Conservation (phyloP, 805 yeast genomes). For the Maudiozyma saulgeensis region DNA sequence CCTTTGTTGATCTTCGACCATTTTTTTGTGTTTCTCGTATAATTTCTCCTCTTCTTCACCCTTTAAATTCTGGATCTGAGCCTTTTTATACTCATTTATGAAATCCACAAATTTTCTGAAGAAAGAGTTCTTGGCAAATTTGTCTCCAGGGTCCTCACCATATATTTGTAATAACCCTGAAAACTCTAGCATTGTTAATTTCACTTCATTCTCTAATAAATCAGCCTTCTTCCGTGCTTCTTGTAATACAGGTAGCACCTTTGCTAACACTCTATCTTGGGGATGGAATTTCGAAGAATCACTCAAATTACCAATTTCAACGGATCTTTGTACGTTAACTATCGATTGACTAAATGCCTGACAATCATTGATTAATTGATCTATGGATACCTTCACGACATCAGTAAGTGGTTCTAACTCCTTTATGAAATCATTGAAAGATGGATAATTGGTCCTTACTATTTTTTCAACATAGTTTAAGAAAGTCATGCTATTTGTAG, state of each 20-base stretch:
- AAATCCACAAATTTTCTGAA: constrained; percentile 75
- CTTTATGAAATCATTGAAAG: constrained; percentile 60
- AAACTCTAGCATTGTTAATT: constrained; percentile 54
- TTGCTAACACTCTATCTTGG: constrained; percentile 55
- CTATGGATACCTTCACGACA: constrained; percentile 70
- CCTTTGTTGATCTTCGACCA: constrained; percentile 31
- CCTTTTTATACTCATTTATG: constrained; percentile 67
- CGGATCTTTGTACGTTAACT: constrained; percentile 60
- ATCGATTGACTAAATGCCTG: constrained; percentile 49
- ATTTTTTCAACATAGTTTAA: constrained; percentile 86
- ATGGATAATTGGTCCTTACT: constrained; percentile 77
- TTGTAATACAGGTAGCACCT: constrained; percentile 57
- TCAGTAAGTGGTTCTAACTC: constrained; percentile 51
- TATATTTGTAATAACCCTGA: constrained; percentile 66
- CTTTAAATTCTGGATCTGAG: constrained; percentile 66
- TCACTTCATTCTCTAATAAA: constrained; percentile 53
- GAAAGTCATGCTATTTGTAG: constrained; percentile 76
- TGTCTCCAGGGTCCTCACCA: constrained; percentile 82
- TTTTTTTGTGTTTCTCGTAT: constrained; percentile 65
- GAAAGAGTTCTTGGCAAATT: constrained; percentile 55
- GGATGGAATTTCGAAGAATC: constrained; percentile 77
- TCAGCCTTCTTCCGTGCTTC: constrained; percentile 66
- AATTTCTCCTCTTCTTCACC: constrained; percentile 74
- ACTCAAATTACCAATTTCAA: constrained; percentile 77
- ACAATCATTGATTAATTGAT: constrained; percentile 71